Evolutionary conservation across 768 basidiomycete genomes (phyloP).

Genomic region (Candolleomyces efflorescens): DNA sequence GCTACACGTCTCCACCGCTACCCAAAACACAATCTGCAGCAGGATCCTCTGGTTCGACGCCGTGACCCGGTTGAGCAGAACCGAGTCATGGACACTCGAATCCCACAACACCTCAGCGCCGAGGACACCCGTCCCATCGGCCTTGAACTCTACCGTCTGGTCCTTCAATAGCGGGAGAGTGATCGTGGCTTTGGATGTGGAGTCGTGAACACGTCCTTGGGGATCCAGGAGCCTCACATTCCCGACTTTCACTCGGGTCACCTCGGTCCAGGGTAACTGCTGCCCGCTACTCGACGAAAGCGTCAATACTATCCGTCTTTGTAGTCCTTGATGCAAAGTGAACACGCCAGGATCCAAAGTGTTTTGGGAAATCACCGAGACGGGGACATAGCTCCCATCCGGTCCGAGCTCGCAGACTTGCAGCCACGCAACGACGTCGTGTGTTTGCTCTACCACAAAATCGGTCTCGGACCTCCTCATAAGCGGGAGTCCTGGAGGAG

Average conservation of each 20-base stretch:
- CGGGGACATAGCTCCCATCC: conserved; percentile 78
- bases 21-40: conserved; percentile 69
- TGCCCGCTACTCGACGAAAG: conserved; percentile 86
- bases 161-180: conserved; percentile 73
- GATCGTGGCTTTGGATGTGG: conserved; percentile 64
- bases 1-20: conserved; percentile 78
- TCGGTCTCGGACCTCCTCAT: conserved; percentile 95
- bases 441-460: conserved; percentile 80
- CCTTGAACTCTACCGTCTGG: conserved; percentile 67
- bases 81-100: conserved; percentile 84
- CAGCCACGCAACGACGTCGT: conserved; percentile 88
- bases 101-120: conserved; percentile 84
- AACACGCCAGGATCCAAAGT: conserved; percentile 81
- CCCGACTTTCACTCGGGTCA: conserved; percentile 73
- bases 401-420: conserved; percentile 85
- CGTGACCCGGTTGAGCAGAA: conserved; percentile 83
- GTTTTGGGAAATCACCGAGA: conserved; percentile 75
- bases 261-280: conserved; percentile 82
- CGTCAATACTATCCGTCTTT: conserved; percentile 72
- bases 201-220: conserved; percentile 78
- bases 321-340: conserved; percentile 88
- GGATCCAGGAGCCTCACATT: conserved; percentile 82
- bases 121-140: conserved; percentile 78
- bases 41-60: conserved; percentile 73
- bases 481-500: conserved; percentile 32